A percentile compares a stretch with the other conserved stretches of the same genome.
Evolutionary conservation across 352 stramenopile genomes (phyloP).

Genomic region (Phytopythium oedochilum): DNA sequence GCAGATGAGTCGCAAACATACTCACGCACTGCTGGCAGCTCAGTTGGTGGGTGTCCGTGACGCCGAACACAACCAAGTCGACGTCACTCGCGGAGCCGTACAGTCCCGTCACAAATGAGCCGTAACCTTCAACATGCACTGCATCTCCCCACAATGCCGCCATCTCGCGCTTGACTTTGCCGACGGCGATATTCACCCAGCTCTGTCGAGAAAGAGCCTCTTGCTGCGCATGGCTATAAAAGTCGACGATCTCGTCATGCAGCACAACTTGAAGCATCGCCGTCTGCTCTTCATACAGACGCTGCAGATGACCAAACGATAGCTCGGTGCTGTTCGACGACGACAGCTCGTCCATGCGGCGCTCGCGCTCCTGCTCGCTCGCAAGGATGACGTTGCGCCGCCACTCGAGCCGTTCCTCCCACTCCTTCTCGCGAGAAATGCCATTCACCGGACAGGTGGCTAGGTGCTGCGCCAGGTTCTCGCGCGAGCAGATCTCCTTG

Average conservation of each 20-base stretch:
- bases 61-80: conserved; percentile 76
- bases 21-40: conserved; percentile 58
- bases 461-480: conserved; percentile 64
- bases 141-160: conserved; percentile 38
- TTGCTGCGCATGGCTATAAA: conserved; percentile 39
- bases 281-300: conserved; percentile 79
- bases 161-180: conserved; percentile 37
- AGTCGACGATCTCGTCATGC: conserved; percentile 73
- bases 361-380: conserved; percentile 68
- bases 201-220: conserved; percentile 26
- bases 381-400: conserved; percentile 59
- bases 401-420: conserved; percentile 66
- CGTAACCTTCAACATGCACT: conserved; percentile 59
- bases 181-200: conserved; percentile 53
- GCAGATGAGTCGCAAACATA: conserved; percentile 19
- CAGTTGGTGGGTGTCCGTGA: conserved; percentile 34
- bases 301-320: conserved; percentile 64
- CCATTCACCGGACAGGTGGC: conserved; percentile 58
- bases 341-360: conserved; percentile 55
- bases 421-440: conserved; percentile 75
- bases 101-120: conserved; percentile 68
- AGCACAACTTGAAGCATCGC: conserved; percentile 72
- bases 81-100: conserved; percentile 67
- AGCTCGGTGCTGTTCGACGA: conserved; percentile 19
- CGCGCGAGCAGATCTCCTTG: conserved; percentile 70